Conservation (phyloP, 306 rosid species). For the Fragaria iinumae region DNA sequence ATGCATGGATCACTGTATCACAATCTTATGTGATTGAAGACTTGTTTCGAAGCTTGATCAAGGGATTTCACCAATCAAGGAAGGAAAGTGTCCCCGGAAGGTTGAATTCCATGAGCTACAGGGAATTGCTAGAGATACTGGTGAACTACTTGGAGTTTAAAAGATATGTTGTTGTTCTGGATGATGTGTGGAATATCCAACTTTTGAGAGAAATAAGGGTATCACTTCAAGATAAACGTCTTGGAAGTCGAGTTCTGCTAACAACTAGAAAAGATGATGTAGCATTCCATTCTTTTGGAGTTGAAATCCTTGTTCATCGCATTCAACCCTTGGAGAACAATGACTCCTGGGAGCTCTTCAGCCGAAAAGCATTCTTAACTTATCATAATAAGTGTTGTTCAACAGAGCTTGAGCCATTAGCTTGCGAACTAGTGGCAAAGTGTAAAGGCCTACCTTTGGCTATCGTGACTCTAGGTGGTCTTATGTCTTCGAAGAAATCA, state of each 20-base stretch:
- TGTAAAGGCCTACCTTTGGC: conserved; percentile 4
- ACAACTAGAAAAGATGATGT: conserved; percentile 26
- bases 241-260: conserved; percentile 12
- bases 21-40: conserved; percentile 18
- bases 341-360: conserved; percentile 16
- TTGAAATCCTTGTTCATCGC: conserved; percentile 11
- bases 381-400: background rate
- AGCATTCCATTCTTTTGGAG: conserved; percentile 11
- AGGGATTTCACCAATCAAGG: conserved; percentile 5
- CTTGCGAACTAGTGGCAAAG: background rate
- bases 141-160: conserved; percentile 4
- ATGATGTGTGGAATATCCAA: conserved; percentile 21
- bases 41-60: conserved; percentile 8
- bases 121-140: conserved; percentile 14
- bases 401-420: background rate
- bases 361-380: conserved; percentile 9
- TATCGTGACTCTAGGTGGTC: conserved; percentile 1
- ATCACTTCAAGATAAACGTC: background rate
- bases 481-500: background rate
- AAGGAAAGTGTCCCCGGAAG: background rate
- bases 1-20: conserved; percentile 23
- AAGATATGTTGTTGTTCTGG: conserved; percentile 5
- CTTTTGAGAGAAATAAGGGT: conserved; percentile 8
- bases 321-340: background rate
- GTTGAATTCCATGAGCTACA: conserved; percentile 12